Evolutionary conservation across 1,284 basidiomycete genomes (phyloP), one percentile per base, ranked within the genome.

Genomic region (Cystodermella granulosa): DNA sequence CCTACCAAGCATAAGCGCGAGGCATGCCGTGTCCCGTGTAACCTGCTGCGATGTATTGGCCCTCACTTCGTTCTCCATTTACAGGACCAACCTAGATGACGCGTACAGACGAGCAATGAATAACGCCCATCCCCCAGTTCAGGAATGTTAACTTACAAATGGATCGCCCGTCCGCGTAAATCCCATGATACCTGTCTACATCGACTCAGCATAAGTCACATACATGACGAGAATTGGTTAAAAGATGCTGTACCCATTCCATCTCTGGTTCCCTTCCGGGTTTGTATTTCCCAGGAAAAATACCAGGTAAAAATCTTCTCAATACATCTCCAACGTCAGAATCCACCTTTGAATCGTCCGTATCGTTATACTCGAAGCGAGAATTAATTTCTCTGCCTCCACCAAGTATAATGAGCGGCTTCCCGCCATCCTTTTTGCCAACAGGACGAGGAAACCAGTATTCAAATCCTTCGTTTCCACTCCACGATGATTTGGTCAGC

Each of bases 1-100:
- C 76, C 41, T 56, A 86, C 84, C 85, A 88, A 35, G 74, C 77
- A 57, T 76, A 87, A 0, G 84, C 80, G 2, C 86, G 76, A 4
- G 86, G 81, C 86, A 91, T 91, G 0, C 88, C 88, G 55, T 90
- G 87, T 0, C 87, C 87, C 0, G 76, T 73, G 57, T 81, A 90
- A 6, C 88, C 88, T 1, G 83, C 87, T 2, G 82, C 70, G 16
- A 91, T 77, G 53, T 79, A 91, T 52, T 91, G 86, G 0, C 83
- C 82, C 7, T 69, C 52, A 48, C n/a, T 23, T 17, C 34, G 34
- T 15, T 53, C 44, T 17, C 37, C 26, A 1, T 56, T 53, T 24
- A 66, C 68, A 13, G 75, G 26, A n/a, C 26, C 26, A 31, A 31
- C 26, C 26, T 31, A 31, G 8, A n/a, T 31, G 26, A 31, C 8